Percentiles rank a stretch among this genome's conserved stretches.
Conservation (phyloP, 441 rosid species). For the Jatropha podagrica region DNA sequence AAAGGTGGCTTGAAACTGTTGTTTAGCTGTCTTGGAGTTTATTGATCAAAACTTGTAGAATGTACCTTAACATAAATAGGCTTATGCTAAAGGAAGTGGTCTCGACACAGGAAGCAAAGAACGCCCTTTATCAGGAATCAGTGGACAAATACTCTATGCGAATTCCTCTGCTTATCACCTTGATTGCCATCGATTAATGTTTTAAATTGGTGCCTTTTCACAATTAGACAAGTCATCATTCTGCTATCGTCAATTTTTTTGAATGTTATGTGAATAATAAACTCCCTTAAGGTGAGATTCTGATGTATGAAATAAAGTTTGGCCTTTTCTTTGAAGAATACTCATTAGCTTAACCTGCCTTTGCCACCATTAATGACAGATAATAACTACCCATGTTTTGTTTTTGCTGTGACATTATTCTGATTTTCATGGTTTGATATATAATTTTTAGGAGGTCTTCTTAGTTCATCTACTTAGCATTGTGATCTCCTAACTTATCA, state of each 20-base stretch:
- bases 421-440: not conserved
- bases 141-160: too few species aligned
- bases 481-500: conserved; percentile 15
- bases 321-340: not conserved
- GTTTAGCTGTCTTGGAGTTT: not conserved
- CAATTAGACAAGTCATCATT: not conserved
- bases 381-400: not conserved
- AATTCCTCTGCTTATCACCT: too few species aligned
- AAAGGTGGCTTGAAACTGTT: not conserved
- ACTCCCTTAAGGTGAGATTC: not conserved
- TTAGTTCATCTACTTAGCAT: conserved; percentile 16
- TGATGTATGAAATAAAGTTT: not conserved
- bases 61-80: too few species aligned
- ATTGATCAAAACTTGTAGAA: not conserved
- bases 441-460: conserved; percentile 10
- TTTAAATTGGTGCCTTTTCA: not conserved
- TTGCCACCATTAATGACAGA: not conserved
- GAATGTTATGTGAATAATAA: not conserved
- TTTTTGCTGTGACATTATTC: not conserved
- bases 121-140: too few species aligned
- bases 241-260: not conserved
- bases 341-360: not conserved
- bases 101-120: too few species aligned
- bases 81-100: too few species aligned
- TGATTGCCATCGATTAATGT: not conserved